Conservation (phyloP, 805 yeast species). For the Yamadazyma laniorum region DNA sequence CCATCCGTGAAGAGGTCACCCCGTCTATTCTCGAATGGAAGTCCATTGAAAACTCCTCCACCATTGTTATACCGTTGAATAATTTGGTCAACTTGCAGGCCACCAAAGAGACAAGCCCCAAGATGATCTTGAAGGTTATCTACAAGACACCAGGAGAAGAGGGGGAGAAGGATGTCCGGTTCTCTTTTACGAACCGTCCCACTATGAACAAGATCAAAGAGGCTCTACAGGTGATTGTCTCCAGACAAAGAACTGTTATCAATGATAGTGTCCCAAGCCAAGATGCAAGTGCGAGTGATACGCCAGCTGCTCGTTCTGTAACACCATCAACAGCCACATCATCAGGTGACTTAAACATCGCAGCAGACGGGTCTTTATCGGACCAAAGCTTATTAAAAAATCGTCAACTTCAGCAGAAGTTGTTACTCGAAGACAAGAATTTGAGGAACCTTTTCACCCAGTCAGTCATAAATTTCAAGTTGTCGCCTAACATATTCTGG, state of each 20-base stretch:
- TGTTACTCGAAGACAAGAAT: slow-evolving; percentile 65
- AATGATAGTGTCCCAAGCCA: slow-evolving; percentile 32
- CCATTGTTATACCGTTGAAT: slow-evolving; percentile 35
- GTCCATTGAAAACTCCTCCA: slow-evolving; percentile 39
- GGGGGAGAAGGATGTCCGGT: slow-evolving; percentile 30
- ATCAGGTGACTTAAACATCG: slow-evolving; percentile 15
- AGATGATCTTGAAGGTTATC: slow-evolving; percentile 62
- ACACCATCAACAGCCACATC: slow-evolving; percentile 12
- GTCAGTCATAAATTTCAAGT: slow-evolving; percentile 74
- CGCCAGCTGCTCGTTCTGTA: slow-evolving; percentile 10
- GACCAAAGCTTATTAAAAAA: slow-evolving; percentile 61
- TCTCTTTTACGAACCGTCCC: slow-evolving; percentile 67
- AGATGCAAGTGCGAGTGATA: slow-evolving; percentile 14
- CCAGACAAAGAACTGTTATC: slow-evolving; percentile 58
- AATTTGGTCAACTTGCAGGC: slow-evolving; percentile 55
- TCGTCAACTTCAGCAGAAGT: slow-evolving; percentile 71
- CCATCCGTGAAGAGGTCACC: slow-evolving; percentile 40
- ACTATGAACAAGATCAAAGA: slow-evolving; percentile 75
- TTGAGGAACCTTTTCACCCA: slow-evolving; percentile 79
- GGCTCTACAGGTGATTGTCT: slow-evolving; percentile 63
- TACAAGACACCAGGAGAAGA: slow-evolving; percentile 38
- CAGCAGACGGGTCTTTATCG: slow-evolving; percentile 26
- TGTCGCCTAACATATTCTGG: slow-evolving; percentile 87
- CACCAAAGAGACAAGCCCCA: slow-evolving; percentile 63
- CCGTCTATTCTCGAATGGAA: slow-evolving; percentile 44